A percentile compares a stretch with the other conserved stretches of the same genome.
These are phyloP conservation scores for carrot (Daucus carota) DNA, from an alignment of 129 eudicot species.

Conservation along the genomic window DH1_v3.0 NC_030389.2:41035001-41035500, in stretches of 20 bases:
- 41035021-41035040: conserved; percentile 73
- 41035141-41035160: not conserved
- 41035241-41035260: not conserved
- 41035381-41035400: not conserved
- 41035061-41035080: conserved; percentile 51
- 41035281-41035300: not conserved
- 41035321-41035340: not conserved
- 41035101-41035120: conserved; percentile 34
- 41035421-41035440: not conserved
- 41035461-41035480: not conserved
- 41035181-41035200: not conserved
- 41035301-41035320: not conserved
- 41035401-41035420: not conserved
- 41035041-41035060: conserved; percentile 72
- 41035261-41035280: not conserved
- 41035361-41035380: not conserved
- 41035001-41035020: conserved; percentile 85
- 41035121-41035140: not conserved
- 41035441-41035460: not conserved
- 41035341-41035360: not conserved
- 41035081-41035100: conserved; percentile 45
- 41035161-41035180: not conserved
- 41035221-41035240: not conserved
- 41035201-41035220: not conserved
- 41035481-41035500: not conserved